Evolutionary conservation across 2,329 filamentous ascomycete species (phyloP), one percentile per base, ranked within the genome.

Genomic region (Acrocalymma vagum): DNA sequence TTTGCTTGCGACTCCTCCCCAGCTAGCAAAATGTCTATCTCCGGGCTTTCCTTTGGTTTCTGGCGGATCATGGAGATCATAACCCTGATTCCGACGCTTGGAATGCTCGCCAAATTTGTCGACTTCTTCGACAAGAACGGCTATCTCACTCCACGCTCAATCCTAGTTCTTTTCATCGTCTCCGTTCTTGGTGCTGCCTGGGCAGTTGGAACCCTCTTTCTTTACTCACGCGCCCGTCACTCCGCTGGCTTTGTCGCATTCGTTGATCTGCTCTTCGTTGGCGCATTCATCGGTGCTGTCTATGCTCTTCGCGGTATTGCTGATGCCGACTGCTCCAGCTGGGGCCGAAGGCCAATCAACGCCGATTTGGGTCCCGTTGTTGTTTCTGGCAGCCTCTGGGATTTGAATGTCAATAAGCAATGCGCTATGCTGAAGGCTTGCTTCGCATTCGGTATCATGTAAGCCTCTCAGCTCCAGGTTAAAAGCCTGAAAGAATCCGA

Each of bases 351-450:
- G n/a, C 62, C 63, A 9, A 48, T 51, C 3, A 73, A 72, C 35
- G 23, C 45, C 25, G 77, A 78, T 32, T 76, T 91, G 28, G 86
- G 86, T 9, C 74, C 80, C 9, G 81, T 89, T 48, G 81, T 88
- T 44, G 54, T 70, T 22, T 74, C 71, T 20, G 68, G 80, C 23
- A 78, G 72, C 40, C 60, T 60, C 7, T 73, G 83, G 43, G 69
- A 78, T 27, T 63, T 85, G 26, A 70, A 79, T 37, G 70, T 85
- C 24, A 79, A 89, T 70, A 93, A 93, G 78, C 83, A 84, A 5
- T 97, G 93, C 73, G 82, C 87, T 33, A 94, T 96, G 90, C 82
- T 96, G 63, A 97, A 96, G 81, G 87, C 92, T 1, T 81, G 78
- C 54, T 97, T 90, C 72, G 93, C 90, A 3, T 85, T 96, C 55